Conservation (phyloP, 2,329 filamentous ascomycete genomes). For the Aspergillus vadensis region DNA sequence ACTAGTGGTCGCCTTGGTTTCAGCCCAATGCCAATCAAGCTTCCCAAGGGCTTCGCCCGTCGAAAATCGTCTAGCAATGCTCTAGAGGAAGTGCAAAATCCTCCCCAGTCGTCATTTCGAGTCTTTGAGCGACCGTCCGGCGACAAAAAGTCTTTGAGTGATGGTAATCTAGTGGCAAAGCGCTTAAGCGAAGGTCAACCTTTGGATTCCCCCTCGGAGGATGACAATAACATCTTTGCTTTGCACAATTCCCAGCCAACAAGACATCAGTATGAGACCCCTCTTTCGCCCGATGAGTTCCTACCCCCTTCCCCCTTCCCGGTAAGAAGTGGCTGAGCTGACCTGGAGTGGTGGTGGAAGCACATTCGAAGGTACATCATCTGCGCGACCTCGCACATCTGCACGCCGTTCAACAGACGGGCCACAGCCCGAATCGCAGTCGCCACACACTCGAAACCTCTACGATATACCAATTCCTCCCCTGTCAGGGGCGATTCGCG, state of each 20-base stretch:
- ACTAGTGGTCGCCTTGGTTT: constrained; percentile 15
- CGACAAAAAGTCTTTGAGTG: constrained; percentile 48
- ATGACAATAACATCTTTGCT: constrained; percentile 44
- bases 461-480: constrained; percentile 48
- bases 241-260: constrained; percentile 35
- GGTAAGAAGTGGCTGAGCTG: constrained; percentile 19
- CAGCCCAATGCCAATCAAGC: constrained; percentile 56
- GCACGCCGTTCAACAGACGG: constrained; percentile 59
- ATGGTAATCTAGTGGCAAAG: constrained; percentile 40
- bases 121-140: constrained; percentile 55
- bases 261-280: constrained; percentile 40
- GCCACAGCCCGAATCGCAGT: constrained; percentile 42
- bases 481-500: constrained; percentile 45
- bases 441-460: constrained; percentile 40
- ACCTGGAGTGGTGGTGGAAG: constrained; percentile 46
- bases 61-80: constrained; percentile 59
- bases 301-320: neutral
- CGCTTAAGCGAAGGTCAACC: constrained; percentile 37
- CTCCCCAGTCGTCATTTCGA: constrained; percentile 52
- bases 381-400: constrained; percentile 56
- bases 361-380: constrained; percentile 50
- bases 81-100: constrained; percentile 50
- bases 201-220: constrained; percentile 39
- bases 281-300: constrained; percentile 11
- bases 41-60: constrained; percentile 56